A percentile compares a stretch with the other conserved stretches of the same genome.
Conservation (phyloP, 1,139 yeast species). For the Lodderomyces theae region DNA sequence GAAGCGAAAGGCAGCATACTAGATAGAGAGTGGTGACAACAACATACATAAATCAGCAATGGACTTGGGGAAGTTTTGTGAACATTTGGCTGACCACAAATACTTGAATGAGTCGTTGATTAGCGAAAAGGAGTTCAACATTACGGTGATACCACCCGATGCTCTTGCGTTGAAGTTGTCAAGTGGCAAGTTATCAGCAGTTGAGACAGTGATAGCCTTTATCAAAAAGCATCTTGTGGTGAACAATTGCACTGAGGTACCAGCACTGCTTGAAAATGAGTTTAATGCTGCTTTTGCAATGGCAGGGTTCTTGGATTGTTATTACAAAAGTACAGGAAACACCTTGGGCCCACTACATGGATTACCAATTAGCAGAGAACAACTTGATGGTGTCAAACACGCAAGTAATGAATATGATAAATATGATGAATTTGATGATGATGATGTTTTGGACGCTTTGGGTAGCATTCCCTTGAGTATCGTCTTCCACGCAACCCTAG, state of each 20-base stretch:
- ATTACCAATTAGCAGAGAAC: slow-evolving; percentile 50
- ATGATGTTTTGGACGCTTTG: not conserved
- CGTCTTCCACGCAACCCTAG: not conserved
- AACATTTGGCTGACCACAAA: slow-evolving; percentile 4
- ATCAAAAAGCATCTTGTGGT: slow-evolving; percentile 17
- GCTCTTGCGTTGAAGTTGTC: slow-evolving; percentile 10
- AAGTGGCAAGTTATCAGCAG: slow-evolving; percentile 13
- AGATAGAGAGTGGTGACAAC: no score
- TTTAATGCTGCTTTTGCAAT: slow-evolving; percentile 16
- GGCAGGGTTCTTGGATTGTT: slow-evolving; percentile 41
- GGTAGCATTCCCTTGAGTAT: slow-evolving; percentile 2
- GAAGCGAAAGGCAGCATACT: no score
- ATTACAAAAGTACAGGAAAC: slow-evolving; percentile 28
- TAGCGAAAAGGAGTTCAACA: slow-evolving; percentile 39
- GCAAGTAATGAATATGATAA: not conserved
- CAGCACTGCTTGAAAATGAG: not conserved
- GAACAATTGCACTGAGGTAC: slow-evolving; percentile 14
- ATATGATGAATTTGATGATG: no score
- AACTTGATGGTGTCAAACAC: slow-evolving; percentile 1
- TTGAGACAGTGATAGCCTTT: slow-evolving; percentile 14
- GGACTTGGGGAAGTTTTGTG: not conserved
- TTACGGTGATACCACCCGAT: slow-evolving; percentile 8
- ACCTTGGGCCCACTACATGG: slow-evolving; percentile 63
- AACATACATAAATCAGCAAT: not conserved
- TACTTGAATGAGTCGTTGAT: slow-evolving; percentile 22